phyloP scores from a whole-genome alignment of 805 yeast genomes.

The Hanseniaspora guilliermondii region DNA sequence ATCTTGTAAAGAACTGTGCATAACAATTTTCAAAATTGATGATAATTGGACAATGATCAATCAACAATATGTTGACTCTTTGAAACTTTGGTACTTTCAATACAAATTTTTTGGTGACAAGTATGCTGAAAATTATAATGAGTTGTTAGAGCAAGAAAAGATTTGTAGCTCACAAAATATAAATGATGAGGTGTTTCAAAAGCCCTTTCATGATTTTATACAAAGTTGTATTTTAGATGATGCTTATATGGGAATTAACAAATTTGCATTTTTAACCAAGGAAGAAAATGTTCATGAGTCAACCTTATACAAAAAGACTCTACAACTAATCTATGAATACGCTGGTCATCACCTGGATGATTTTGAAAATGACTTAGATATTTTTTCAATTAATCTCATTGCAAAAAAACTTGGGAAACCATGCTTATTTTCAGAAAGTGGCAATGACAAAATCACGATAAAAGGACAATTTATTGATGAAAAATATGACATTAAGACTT shows the following conservation, averaged over 20 bases:
- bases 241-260: conserved; percentile 17
- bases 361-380: conserved; percentile 21
- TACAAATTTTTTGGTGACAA: conserved; percentile 21
- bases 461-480: conserved; percentile 25
- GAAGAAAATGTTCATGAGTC: conserved; percentile 16
- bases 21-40: conserved; percentile 23
- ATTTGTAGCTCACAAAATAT: not conserved
- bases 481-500: conserved; percentile 17
- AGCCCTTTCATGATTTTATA: conserved; percentile 20
- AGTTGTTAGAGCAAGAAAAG: not conserved
- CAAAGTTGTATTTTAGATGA: conserved; percentile 15
- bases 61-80: conserved; percentile 19
- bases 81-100: conserved; percentile 28
- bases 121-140: conserved; percentile 17
- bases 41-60: conserved; percentile 21
- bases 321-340: conserved; percentile 21
- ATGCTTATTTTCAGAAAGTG: conserved; percentile 8
- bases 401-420: conserved; percentile 16
- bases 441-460: not conserved
- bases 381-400: conserved; percentile 20
- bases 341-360: conserved; percentile 18
- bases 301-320: conserved; percentile 15
- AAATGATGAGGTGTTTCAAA: conserved; percentile 13
- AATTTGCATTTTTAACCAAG: conserved; percentile 20
- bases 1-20: conserved; percentile 21